Conservation (phyloP, 192 early-diverging fungal species). For the Hyaloraphidium curvatum region DNA sequence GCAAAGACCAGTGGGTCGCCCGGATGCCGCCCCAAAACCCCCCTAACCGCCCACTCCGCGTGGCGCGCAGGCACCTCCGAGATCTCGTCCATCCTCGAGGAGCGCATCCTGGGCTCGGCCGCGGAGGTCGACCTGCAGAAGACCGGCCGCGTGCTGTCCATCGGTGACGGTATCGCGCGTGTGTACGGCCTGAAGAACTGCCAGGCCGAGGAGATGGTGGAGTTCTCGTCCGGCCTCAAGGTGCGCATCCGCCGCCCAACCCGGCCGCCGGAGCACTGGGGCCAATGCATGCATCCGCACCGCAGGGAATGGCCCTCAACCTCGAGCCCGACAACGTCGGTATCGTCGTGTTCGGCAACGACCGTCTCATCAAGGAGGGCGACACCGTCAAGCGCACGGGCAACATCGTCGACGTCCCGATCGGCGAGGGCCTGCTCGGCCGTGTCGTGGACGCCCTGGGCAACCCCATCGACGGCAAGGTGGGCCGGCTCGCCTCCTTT, state of each 20-base stretch:
- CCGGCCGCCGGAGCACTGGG: not conserved
- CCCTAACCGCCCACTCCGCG: no score
- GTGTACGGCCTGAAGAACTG: conserved; percentile 95
- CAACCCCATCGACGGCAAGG: conserved; percentile 98
- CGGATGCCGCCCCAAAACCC: no score
- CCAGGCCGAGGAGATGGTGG: conserved; percentile 99
- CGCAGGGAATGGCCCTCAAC: conserved; percentile 96
- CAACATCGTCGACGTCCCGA: conserved; percentile 94
- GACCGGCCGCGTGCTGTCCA: conserved; percentile 96
- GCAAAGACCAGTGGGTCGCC: no score
- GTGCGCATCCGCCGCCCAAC: conserved; percentile 15
- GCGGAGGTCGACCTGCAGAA: conserved; percentile 79
- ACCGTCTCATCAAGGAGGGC: conserved; percentile 99
- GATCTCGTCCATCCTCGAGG: conserved; percentile 93
- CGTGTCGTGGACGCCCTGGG: conserved; percentile 98
- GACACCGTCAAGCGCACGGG: conserved; percentile 99
- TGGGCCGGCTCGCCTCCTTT: conserved; percentile 7
- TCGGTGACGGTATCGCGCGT: conserved; percentile 99
- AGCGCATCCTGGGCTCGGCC: conserved; percentile 80
- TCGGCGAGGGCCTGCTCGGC: conserved; percentile 84
- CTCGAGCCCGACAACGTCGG: conserved; percentile 99
- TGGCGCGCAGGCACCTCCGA: conserved; percentile 68
- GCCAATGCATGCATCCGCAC: not conserved
- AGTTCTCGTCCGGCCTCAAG: conserved; percentile 97
- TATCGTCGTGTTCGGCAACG: conserved; percentile 99